Base-by-base conservation (phyloP, 106 monocot genomes). In the Hemerocallis citrina region DNA sequence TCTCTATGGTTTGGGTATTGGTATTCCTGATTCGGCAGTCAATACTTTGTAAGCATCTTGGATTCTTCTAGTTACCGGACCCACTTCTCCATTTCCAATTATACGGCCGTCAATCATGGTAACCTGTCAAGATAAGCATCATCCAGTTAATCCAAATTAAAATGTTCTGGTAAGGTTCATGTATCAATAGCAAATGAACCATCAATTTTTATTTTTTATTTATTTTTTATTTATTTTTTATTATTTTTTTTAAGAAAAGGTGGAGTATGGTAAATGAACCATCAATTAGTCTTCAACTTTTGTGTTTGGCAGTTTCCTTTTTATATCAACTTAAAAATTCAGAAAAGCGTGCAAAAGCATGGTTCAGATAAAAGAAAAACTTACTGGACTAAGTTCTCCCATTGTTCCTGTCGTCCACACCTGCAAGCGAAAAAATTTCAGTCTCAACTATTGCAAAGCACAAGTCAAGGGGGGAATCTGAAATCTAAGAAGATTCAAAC, bases 381-480 rank as follows among this genome's bases (percentile, higher is more conserved):
- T 83, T 55, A 95, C 96, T 7, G 96, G 96, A 49, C 91, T 79
- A 60, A 96, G 87, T 68, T 96, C 96, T 41, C 96, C 96, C 96
- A 96, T 96, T 47, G 96, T 91, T 77, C 96, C 96, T 21, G 96
- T 91, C 50, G 96, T 96, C 96, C 96, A 96, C 4, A 90, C 95
- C 95, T 95, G 75, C 66, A 68, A 36, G 56, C 38, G 21, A 68
- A 1, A 76, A 48, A 68, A 43, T 11, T 11, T 50, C 29, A 61
- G 38, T 13, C 2, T 35, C 12, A 38, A 40, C 22, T 23, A 25
- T 23, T 5, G 3, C 37, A 14, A 59, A 10, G 22, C 14, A 15
- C 13, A 11, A 27, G 25, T 12, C 27, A 50, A n/a, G 25, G 50
- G 25, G 50, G 7, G 17, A 59, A 57, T 11, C 30, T 34, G 34